Evolutionary conservation across 1,139 yeast genomes (phyloP).

Genomic region (Blastobotrys persicus): DNA sequence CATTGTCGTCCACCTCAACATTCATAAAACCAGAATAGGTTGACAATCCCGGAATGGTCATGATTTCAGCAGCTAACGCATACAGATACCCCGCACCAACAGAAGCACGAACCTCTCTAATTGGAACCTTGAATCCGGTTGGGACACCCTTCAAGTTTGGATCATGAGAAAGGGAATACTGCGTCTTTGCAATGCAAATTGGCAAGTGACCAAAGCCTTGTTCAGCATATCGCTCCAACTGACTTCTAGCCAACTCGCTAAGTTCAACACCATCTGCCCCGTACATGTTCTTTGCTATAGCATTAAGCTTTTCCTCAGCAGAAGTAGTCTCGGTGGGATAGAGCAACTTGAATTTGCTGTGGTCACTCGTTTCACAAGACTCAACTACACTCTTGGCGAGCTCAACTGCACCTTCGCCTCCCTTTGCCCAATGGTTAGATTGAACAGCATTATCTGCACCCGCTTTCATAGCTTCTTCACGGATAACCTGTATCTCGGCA

Average conservation of each 20-base stretch:
- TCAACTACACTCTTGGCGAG: constrained; percentile 82
- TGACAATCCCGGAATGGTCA: constrained; percentile 96
- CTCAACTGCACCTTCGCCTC: constrained; percentile 90
- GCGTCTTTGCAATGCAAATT: constrained; percentile 96
- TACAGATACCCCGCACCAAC: constrained; percentile 97
- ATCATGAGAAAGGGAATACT: constrained; percentile 93
- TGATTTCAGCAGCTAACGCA: constrained; percentile 95
- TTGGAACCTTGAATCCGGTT: constrained; percentile 90
- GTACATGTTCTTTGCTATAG: constrained; percentile 88
- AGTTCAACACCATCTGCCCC: constrained; percentile 92
- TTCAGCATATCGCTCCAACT: constrained; percentile 75
- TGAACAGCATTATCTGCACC: constrained; percentile 94
- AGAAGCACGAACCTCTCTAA: constrained; percentile 89
- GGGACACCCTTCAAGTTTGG: constrained; percentile 94
- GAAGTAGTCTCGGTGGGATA: constrained; percentile 60
- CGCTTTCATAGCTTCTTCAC: constrained; percentile 78
- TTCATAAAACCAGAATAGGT: constrained; percentile 97
- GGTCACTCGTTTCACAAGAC: constrained; percentile 54
- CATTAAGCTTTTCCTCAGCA: constrained; percentile 81
- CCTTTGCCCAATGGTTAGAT: constrained; percentile 97
- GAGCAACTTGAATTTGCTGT: constrained; percentile 60
- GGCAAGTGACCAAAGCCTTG: constrained; percentile 94
- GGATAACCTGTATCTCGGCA: constrained; percentile 79
- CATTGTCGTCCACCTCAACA: constrained; percentile 88
- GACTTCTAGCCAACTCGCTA: constrained; percentile 77